Evolutionary conservation across 768 basidiomycete genomes (phyloP).

Genomic region (Paxillus rubicundulus): DNA sequence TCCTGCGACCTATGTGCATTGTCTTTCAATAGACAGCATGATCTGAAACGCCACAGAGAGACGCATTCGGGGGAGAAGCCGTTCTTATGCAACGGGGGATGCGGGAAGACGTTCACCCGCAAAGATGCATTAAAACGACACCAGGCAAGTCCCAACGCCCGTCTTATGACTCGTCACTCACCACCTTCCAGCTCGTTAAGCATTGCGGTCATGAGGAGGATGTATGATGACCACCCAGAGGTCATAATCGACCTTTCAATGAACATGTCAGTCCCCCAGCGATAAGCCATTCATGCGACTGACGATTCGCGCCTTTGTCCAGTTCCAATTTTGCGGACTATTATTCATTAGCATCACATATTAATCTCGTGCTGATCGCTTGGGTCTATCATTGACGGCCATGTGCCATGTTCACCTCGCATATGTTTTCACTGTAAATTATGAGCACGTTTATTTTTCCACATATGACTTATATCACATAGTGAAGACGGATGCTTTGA

Average conservation of each 20-base stretch:
- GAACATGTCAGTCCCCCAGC: constrained; percentile 14
- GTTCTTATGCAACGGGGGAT: constrained; percentile 78
- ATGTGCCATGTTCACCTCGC: constrained; percentile 22
- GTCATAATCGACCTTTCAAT: constrained; percentile 14
- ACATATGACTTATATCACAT: constrained; percentile 13
- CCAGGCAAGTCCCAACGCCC: constrained; percentile 49
- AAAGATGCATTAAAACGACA: constrained; percentile 86
- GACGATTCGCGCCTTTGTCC: constrained; percentile 13
- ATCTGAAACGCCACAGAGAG: constrained; percentile 80
- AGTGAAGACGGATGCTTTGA: constrained; percentile 4
- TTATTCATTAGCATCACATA: constrained; percentile 23
- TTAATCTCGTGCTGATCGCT: constrained; percentile 23
- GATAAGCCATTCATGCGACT: constrained; percentile 16
- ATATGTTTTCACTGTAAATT: constrained; percentile 27
- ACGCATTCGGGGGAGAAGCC: constrained; percentile 87
- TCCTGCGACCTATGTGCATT: constrained; percentile 71
- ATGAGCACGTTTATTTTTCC: constrained; percentile 22
- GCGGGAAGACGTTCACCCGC: constrained; percentile 84
- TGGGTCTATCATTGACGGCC: constrained; percentile 10
- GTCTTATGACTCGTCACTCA: constrained; percentile 12
- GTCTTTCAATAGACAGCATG: constrained; percentile 85
- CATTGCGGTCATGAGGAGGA: constrained; percentile 71
- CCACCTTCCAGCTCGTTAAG: constrained; percentile 60
- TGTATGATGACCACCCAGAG: constrained; percentile 20
- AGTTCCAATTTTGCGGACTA: constrained; percentile 16